A percentile compares a stretch with the other conserved stretches of the same genome.
Conservation (phyloP, 768 basidiomycete genomes). For the Trametes coccinea region DNA sequence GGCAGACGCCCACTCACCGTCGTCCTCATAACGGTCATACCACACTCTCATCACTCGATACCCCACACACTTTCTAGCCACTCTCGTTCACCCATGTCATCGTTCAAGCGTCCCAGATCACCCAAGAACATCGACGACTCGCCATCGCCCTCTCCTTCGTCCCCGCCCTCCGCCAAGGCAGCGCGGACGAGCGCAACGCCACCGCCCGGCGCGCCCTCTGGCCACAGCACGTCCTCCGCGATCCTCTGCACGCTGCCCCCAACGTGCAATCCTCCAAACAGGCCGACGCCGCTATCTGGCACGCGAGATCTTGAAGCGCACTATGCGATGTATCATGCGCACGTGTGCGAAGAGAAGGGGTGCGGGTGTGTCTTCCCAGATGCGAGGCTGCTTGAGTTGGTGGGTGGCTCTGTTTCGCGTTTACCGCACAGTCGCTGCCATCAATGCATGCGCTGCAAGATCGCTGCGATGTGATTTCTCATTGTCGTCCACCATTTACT, state of each 20-base stretch:
- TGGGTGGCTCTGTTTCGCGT: constrained; percentile 41
- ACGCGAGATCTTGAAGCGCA: constrained; percentile 77
- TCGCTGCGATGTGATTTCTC: background rate
- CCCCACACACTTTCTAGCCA: background rate
- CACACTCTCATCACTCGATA: background rate
- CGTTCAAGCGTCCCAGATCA: constrained; percentile 15
- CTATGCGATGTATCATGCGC: constrained; percentile 82
- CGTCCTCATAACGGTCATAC: background rate
- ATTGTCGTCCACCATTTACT: background rate
- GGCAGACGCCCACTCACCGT: background rate
- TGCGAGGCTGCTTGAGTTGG: constrained; percentile 72
- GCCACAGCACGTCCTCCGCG: constrained; percentile 24
- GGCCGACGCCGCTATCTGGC: constrained; percentile 62
- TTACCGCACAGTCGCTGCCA: too few relatives aligned
- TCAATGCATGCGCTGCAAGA: too few relatives aligned
- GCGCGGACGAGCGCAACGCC: constrained; percentile 22
- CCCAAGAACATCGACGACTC: constrained; percentile 1
- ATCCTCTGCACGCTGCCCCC: constrained; percentile 78
- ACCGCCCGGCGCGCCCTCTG: constrained; percentile 22
- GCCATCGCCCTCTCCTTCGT: constrained; percentile 16
- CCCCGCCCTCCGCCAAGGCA: constrained; percentile 24
- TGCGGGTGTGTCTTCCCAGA: constrained; percentile 89
- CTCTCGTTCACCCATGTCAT: constrained; percentile 2
- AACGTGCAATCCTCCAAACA: constrained; percentile 64
- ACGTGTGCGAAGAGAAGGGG: constrained; percentile 68